Evolutionary conservation across 2,329 filamentous ascomycete species (phyloP), one percentile per base, ranked within the genome.

Genomic region (Claviceps sorghi): DNA sequence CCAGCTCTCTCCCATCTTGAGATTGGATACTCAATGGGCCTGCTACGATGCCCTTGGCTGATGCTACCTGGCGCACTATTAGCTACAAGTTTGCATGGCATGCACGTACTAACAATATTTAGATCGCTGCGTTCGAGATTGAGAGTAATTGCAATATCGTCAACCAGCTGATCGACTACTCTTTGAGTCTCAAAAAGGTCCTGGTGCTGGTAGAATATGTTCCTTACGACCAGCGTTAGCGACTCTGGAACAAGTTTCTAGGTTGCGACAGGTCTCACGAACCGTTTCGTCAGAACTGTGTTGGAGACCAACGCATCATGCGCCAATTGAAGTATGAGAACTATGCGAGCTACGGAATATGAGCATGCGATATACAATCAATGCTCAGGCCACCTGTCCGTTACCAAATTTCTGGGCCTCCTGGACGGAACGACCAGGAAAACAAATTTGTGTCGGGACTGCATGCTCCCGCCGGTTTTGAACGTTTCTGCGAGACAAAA

Each of bases 181-280:
- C 66, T 62, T 63, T 93, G 88, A 49, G 73, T 81, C 21, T 75
- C 73, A 60, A 93, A 94, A 0, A 94, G 69, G 10, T 80, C 75
- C 4, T 83, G 79, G 58, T 89, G 77, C 59, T 86, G 80, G 62
- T 94, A 94, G 64, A 83, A 94, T 4, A 94, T 81, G 60, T 87
- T 86, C 55, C 87, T 91, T 2, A 21, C 13, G 32, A 5, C 36
- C 30, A 4, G 4, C 13, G 29, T 34, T 29, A 49, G 40, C n/a
- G 2, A 7, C 48, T 21, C 29, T 19, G 48, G 41, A 10, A 54
- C 19, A 30, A 4, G 32, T 13, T 15, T 36, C 17, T 11, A 15
- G 5, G 10, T 29, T 17, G 13, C 9, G 2, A 30, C 22, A 15
- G 17, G 26, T 8, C 13, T 30, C 48, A 59, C 65, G 44, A 49